Conservation (phyloP, 2,329 filamentous ascomycete species). For the Myriangium duriaei region DNA sequence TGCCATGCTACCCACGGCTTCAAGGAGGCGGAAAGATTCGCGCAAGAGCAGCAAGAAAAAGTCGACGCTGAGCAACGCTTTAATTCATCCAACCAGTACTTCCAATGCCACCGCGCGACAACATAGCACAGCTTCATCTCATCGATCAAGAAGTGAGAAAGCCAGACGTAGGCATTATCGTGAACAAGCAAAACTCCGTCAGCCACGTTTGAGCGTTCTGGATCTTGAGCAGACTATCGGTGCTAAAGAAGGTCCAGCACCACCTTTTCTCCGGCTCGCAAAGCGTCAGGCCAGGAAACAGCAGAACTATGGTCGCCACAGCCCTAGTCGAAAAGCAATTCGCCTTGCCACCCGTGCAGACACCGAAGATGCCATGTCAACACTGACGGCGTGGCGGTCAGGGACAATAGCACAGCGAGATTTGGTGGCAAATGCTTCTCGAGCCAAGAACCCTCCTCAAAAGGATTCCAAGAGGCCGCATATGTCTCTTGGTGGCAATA, state of each 20-base stretch:
- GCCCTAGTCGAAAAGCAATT: slow-evolving; percentile 40
- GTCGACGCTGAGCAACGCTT: slow-evolving; percentile 25
- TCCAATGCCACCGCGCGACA: neutral
- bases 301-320: slow-evolving; percentile 38
- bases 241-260: slow-evolving; percentile 23
- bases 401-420: slow-evolving; percentile 26
- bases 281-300: slow-evolving; percentile 38
- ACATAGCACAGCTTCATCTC: no score
- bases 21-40: slow-evolving; percentile 10
- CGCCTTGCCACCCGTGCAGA: slow-evolving; percentile 40
- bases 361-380: slow-evolving; percentile 40
- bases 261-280: slow-evolving; percentile 45
- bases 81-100: slow-evolving; percentile 10
- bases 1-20: slow-evolving; percentile 23
- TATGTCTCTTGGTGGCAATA: no score
- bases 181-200: slow-evolving; percentile 10
- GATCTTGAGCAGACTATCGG: slow-evolving; percentile 28
- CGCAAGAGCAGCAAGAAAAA: slow-evolving; percentile 23
- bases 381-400: slow-evolving; percentile 39
- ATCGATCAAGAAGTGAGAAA: neutral
- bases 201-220: slow-evolving; percentile 36
- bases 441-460: no score
- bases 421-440: no score
- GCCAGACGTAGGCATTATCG: neutral
- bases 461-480: no score